Percentiles rank a stretch among this genome's conserved stretches.
These are phyloP conservation scores for Hymenoscyphus infarciens DNA, from an alignment of 2,329 filamentous ascomycete genomes.

Conservation along the genomic window DNA sequence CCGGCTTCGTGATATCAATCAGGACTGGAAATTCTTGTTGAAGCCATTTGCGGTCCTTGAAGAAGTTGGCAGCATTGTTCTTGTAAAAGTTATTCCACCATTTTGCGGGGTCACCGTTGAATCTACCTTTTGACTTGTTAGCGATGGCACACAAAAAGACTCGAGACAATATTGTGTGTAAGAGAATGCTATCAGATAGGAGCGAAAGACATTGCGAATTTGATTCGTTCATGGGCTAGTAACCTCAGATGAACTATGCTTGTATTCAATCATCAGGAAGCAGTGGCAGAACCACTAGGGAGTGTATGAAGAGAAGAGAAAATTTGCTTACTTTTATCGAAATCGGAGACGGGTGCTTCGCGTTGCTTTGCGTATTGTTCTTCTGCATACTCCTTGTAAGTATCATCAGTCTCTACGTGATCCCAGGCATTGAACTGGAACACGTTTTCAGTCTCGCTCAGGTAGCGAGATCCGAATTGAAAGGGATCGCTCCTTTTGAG, in stretches of 20 bases:
- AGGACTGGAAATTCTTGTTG: conserved; percentile 92
- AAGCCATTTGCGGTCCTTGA: conserved; percentile 98
- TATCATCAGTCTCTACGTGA: conserved; percentile 88
- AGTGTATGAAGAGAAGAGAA: conserved; percentile 10
- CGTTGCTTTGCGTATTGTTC: conserved; percentile 83
- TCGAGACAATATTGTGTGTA: conserved; percentile 11
- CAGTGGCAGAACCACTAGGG: conserved; percentile 8
- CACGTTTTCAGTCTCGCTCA: conserved; percentile 81
- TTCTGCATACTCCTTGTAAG: conserved; percentile 82
- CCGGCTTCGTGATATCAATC: conserved; percentile 66
- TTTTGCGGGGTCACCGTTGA: conserved; percentile 85
- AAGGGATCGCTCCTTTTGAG: conserved; percentile 89
- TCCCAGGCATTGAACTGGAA: conserved; percentile 99
- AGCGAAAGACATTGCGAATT: conserved; percentile 64
- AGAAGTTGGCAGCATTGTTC: conserved; percentile 96
- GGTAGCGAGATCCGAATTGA: conserved; percentile 85
- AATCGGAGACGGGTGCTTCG: conserved; percentile 82
- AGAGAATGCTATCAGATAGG: conserved; percentile 58
- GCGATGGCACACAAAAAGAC: conserved; percentile 28
- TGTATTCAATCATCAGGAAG: conserved; percentile 51
- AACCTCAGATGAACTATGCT: conserved; percentile 70
- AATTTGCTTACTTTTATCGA: conserved; percentile 70
- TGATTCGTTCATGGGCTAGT: conserved; percentile 54
- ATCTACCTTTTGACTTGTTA: conserved; percentile 59
- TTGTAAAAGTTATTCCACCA: conserved; percentile 99